These are phyloP conservation scores for Trichosporon asahii DNA, from an alignment of 1,284 basidiomycete genomes.

Conservation along the genomic window DNA sequence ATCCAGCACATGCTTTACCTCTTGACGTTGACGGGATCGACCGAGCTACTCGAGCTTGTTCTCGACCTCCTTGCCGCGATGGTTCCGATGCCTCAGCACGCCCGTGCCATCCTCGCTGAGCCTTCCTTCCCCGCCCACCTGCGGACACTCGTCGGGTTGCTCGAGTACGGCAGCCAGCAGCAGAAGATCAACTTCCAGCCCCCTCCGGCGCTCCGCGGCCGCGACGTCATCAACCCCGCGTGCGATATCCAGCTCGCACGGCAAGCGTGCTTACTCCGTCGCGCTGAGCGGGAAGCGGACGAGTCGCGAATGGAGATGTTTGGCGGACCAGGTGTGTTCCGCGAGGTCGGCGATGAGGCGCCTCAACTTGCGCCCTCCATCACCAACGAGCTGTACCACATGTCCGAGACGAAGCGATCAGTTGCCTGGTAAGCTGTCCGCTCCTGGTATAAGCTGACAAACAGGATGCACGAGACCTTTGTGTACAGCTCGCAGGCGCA, in stretches of 20 bases:
- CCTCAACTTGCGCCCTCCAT: constrained; percentile 29
- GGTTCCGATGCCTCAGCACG: constrained; percentile 27
- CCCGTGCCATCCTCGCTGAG: constrained; percentile 33
- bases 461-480: constrained; percentile 51
- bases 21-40: constrained; percentile 31
- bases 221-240: constrained; percentile 40
- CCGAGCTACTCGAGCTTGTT: constrained; percentile 34
- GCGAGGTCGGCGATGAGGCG: constrained; percentile 37
- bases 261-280: constrained; percentile 29
- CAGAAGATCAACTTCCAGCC: constrained; percentile 26
- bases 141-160: constrained; percentile 31
- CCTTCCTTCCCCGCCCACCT: constrained; percentile 34
- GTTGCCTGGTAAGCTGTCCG: constrained; percentile 43
- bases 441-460: not conserved
- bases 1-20: constrained; percentile 39
- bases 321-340: constrained; percentile 27
- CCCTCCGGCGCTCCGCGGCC: constrained; percentile 17
- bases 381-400: constrained; percentile 35
- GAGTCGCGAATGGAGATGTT: constrained; percentile 35
- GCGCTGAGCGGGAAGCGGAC: constrained; percentile 33
- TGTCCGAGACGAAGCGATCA: constrained; percentile 43
- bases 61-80: constrained; percentile 44
- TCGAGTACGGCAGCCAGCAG: constrained; percentile 30
- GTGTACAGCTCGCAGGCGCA: constrained; percentile 44
- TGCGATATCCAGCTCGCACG: constrained; percentile 27